Percentiles rank a stretch among this genome's conserved stretches.
These are phyloP conservation scores for Sporisorium sorghi DNA, from an alignment of 1,284 basidiomycete species.

Conservation along the genomic window DNA sequence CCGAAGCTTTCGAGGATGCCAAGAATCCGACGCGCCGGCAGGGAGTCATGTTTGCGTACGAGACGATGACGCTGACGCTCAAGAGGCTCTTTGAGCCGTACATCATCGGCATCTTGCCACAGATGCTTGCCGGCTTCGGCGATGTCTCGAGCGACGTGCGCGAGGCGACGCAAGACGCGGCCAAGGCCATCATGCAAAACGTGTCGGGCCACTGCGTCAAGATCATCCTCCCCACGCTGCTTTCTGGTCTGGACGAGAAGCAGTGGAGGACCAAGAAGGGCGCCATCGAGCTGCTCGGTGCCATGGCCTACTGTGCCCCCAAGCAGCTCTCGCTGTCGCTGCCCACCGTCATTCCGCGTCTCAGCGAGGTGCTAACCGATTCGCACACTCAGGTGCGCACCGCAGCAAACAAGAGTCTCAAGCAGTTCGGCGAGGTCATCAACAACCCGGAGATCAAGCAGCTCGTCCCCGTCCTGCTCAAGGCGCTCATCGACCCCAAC, in stretches of 20 bases:
- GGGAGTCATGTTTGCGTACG: slow-evolving; percentile 94
- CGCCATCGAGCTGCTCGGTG: slow-evolving; percentile 96
- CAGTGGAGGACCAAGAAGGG: slow-evolving; percentile 99
- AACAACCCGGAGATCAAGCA: slow-evolving; percentile 82
- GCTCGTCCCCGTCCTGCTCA: slow-evolving; percentile 90
- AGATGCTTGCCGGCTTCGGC: slow-evolving; percentile 90
- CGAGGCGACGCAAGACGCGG: slow-evolving; percentile 92
- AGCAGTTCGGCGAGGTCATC: slow-evolving; percentile 88
- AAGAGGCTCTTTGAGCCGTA: slow-evolving; percentile 95
- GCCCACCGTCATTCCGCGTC: slow-evolving; percentile 93
- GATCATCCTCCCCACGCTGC: slow-evolving; percentile 87
- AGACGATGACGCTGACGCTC: slow-evolving; percentile 82
- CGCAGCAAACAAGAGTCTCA: slow-evolving; percentile 93
- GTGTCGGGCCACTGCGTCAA: slow-evolving; percentile 79
- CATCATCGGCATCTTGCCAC: slow-evolving; percentile 83
- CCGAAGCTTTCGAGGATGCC: slow-evolving; percentile 87
- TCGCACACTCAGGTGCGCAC: slow-evolving; percentile 95
- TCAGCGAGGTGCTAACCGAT: slow-evolving; percentile 95
- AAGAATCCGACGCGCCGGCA: slow-evolving; percentile 86
- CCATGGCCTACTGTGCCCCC: slow-evolving; percentile 99
- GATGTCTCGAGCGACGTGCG: slow-evolving; percentile 89
- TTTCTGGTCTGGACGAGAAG: slow-evolving; percentile 94
- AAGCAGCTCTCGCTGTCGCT: slow-evolving; percentile 93
- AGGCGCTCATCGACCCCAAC: slow-evolving; percentile 93
- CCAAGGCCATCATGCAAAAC: slow-evolving; percentile 93